Base-by-base conservation (phyloP, 345 rosid species). In the Litchi chinensis region DNA sequence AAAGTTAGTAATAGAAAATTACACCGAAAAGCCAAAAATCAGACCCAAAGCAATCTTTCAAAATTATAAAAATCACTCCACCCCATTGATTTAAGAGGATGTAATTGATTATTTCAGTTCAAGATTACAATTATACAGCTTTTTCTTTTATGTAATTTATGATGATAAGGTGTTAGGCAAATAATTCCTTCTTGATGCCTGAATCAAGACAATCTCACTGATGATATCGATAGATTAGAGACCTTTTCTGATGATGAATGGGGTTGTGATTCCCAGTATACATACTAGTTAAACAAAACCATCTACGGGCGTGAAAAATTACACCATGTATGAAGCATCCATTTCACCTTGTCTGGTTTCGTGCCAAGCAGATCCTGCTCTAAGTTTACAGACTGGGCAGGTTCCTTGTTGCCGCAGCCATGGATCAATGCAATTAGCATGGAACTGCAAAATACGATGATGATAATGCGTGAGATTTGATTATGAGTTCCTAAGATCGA, bases 381-480 rank as follows among this genome's bases (percentile, higher is more conserved):
- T 85, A 83, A 82, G 88, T 82, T 91, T 91, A 82, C 97, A 91
- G 43, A 93, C 92, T 10, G 97, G 97, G 83, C 95, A 93, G 19
- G 95, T 93, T 79, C 95, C 97, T 77, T 93, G 95, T 74, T 90
- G 97, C 81, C 87, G 82, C 78, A 90, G 85, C 95, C 97, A 93
- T 0, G 95, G 95, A 43, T 90, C 94, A 0, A 93, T 93, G 85
- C 97, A 93, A 73, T 62, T 85, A 0, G 95, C 91, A 90, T 90
- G 97, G 84, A 93, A 91, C 97, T 93, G 94, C 85, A 82, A 79
- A 62, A 76, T 46, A 10, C 43, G 6, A 75, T 24, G 26, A 57
- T n/a, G 12, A 11, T 46, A 7, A 32, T 46, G 8, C 12, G 8
- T 46, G 52, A 46, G 8, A 7, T 46, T 11, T 46, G 52, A 5